A percentile compares a stretch with the other conserved stretches of the same genome.
These are phyloP conservation scores for Yamadazyma friedrichii DNA, from an alignment of 1,139 yeast genomes.

Conservation along the genomic window DNA sequence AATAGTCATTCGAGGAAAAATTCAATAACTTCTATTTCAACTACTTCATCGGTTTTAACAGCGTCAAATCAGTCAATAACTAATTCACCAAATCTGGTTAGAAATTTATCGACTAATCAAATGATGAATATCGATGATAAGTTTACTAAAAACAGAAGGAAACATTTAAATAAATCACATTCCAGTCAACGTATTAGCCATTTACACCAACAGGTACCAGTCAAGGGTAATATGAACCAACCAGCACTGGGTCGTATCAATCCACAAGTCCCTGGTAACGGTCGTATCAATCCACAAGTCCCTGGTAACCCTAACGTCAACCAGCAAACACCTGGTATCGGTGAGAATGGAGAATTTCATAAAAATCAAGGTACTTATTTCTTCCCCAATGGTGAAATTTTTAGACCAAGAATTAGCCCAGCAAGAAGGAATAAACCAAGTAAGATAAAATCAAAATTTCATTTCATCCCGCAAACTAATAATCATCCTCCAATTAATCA, in stretches of 20 bases:
- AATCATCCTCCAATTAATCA: conserved; percentile 4
- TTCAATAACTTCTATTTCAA: conserved; percentile 34
- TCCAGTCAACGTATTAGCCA: not conserved
- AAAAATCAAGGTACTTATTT: conserved; percentile 33
- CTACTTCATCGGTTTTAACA: conserved; percentile 15
- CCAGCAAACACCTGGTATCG: not conserved
- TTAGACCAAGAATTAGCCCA: conserved; percentile 46
- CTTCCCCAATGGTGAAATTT: conserved; percentile 58
- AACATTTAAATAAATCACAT: not conserved
- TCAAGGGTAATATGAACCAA: not conserved
- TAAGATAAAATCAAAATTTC: conserved; percentile 18
- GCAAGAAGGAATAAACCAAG: conserved; percentile 36
- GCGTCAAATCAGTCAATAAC: not conserved
- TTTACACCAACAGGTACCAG: not conserved
- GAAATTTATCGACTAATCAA: conserved; percentile 42
- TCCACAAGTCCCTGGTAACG: not conserved
- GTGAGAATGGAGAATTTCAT: conserved; percentile 11
- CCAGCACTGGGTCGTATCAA: not conserved
- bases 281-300: not conserved
- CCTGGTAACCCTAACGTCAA: not conserved
- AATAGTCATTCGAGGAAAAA: conserved; percentile 24
- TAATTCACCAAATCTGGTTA: conserved; percentile 8
- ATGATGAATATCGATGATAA: conserved; percentile 37
- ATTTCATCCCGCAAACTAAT: conserved; percentile 3
- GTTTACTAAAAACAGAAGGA: conserved; percentile 20